phyloP scores from a whole-genome alignment of 2,329 filamentous ascomycete species.

The Dryadomyces quercivorus region DNA sequence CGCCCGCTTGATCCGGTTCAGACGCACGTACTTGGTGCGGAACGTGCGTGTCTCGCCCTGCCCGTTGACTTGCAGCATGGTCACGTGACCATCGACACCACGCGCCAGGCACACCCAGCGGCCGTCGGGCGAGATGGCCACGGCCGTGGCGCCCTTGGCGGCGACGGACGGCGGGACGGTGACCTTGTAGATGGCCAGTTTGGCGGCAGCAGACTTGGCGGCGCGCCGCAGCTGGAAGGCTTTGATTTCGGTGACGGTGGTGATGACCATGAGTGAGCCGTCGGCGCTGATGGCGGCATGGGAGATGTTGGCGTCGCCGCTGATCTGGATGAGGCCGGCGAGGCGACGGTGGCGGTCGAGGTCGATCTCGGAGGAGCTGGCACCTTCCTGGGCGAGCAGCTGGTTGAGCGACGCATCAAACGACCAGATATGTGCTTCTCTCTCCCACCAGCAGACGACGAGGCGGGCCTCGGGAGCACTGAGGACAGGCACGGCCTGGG shows the following conservation, averaged over 20 bases:
- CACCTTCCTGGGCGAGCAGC: slow-evolving; percentile 28
- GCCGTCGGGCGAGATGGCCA: slow-evolving; percentile 58
- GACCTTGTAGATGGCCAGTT: slow-evolving; percentile 59
- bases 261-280: slow-evolving; percentile 62
- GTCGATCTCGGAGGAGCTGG: slow-evolving; percentile 23
- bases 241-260: slow-evolving; percentile 60
- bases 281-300: slow-evolving; percentile 54
- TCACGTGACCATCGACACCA: slow-evolving; percentile 11
- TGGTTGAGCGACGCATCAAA: slow-evolving; percentile 33
- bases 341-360: slow-evolving; percentile 46
- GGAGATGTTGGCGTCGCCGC: slow-evolving; percentile 72
- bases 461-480: slow-evolving; percentile 64
- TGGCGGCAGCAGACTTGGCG: slow-evolving; percentile 23
- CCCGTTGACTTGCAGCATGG: slow-evolving; percentile 34
- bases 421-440: slow-evolving; percentile 74
- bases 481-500: slow-evolving; percentile 61
- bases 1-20: slow-evolving; percentile 30
- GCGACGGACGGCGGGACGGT: slow-evolving; percentile 46
- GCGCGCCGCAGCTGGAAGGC: neutral
- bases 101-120: slow-evolving; percentile 50
- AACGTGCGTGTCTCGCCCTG: slow-evolving; percentile 10
- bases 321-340: slow-evolving; percentile 54
- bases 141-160: slow-evolving; percentile 51
- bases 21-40: slow-evolving; percentile 34
- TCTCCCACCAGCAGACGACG: slow-evolving; percentile 85